Evolutionary conservation across 352 stramenopile species (phyloP).

Genomic region (Globisporangium alternatum): DNA sequence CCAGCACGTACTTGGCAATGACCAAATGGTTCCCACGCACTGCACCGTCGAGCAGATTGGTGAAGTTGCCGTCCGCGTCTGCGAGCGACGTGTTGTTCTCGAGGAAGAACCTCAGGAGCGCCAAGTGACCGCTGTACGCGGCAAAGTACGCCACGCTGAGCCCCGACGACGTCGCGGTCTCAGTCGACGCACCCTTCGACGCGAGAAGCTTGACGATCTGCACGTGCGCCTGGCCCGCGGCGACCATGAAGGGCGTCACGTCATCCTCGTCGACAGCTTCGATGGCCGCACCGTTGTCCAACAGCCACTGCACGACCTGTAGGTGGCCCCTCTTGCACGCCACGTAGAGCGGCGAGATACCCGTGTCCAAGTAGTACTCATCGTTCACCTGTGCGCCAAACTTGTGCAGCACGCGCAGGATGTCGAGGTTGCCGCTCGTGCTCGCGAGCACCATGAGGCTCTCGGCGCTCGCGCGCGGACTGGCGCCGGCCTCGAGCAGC

Average conservation of each 20-base stretch:
- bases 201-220: constrained; percentile 9
- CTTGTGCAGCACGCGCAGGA: constrained; percentile 1
- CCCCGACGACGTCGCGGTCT: constrained; percentile 11
- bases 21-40: constrained; percentile 5
- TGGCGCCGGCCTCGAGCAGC: constrained; percentile 7
- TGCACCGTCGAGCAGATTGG: constrained; percentile 10
- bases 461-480: constrained; percentile 5
- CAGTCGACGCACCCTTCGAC: not conserved
- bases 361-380: not conserved
- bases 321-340: constrained; percentile 15
- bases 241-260: constrained; percentile 14
- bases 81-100: not conserved
- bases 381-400: constrained; percentile 3
- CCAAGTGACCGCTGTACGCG: constrained; percentile 4
- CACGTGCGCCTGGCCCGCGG: constrained; percentile 3
- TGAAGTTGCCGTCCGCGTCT: not conserved
- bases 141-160: constrained; percentile 12
- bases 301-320: constrained; percentile 11
- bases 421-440: constrained; percentile 8
- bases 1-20: constrained; percentile 6
- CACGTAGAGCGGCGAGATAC: constrained; percentile 10
- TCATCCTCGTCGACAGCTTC: constrained; percentile 13
- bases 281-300: constrained; percentile 6
- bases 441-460: constrained; percentile 12
- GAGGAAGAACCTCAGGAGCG: constrained; percentile 10